phyloP scores from a whole-genome alignment of 495 filamentous ascomycete species.

The Podospora comata region DNA sequence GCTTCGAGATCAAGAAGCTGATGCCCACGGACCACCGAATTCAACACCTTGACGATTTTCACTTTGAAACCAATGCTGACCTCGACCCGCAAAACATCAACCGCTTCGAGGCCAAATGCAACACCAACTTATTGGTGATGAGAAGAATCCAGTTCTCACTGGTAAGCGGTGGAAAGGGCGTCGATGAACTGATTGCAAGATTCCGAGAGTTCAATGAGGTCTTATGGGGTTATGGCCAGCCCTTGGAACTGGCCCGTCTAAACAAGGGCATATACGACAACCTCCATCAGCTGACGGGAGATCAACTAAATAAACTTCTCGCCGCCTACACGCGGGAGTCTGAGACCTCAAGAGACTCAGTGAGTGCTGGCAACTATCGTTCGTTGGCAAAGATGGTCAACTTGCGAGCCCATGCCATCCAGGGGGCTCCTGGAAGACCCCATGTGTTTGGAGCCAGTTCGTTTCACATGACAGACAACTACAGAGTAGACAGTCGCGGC shows the following conservation, averaged over 20 bases:
- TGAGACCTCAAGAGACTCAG: not conserved
- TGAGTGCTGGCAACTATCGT: not conserved
- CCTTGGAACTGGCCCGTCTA: not conserved
- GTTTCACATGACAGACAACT: not conserved
- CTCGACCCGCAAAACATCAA: not conserved
- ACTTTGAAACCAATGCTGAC: not conserved
- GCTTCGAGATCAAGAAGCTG: not conserved
- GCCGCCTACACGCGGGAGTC: not conserved
- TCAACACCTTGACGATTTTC: not conserved
- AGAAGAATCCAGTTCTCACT: not conserved
- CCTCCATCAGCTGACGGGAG: not conserved
- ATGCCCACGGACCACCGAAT: not conserved
- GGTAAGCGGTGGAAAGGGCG: not conserved
- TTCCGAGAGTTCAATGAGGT: not conserved
- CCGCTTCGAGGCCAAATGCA: not conserved
- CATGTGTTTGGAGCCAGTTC: not conserved
- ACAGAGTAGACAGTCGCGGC: not conserved
- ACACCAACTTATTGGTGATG: not conserved
- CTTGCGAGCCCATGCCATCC: not conserved
- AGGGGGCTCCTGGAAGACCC: not conserved
- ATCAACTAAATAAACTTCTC: not conserved
- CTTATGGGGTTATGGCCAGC: not conserved
- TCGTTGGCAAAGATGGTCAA: not conserved
- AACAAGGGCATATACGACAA: not conserved
- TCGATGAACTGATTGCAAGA: not conserved